Evolutionary conservation across 2,329 filamentous ascomycete genomes (phyloP), one percentile per base, ranked within the genome.

Genomic region (Trichoderma sp.): DNA sequence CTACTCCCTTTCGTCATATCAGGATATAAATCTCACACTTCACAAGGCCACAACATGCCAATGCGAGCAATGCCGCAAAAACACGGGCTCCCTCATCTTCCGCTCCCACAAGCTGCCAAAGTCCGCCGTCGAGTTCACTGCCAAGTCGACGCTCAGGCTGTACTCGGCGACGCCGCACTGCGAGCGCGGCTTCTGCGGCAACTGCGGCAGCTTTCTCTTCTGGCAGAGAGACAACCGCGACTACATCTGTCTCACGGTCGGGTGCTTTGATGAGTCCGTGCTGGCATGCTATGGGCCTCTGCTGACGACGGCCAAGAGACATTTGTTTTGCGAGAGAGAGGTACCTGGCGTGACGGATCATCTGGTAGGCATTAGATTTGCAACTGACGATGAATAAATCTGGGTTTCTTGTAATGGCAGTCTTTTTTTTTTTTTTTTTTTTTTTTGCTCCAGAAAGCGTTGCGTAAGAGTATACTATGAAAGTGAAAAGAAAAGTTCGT

Each of bases 21-120:
- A n/a, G n/a, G n/a, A 17, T 64, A 39, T 54, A 53, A 48, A 52
- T 32, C 45, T 53, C 35, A 29, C 37, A 48, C 6, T 2, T 12
- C 22, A 27, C 39, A 84, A 82, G 78, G 78, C 69, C 69, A 74
- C 75, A 54, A 84, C 81, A 7, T 87, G 84, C 73, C 84, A 87
- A 71, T 87, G 85, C 76, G 83, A 82, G 7, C 84, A 86, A 73
- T 86, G 84, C 75, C 84, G 85, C 72, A 83, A 83, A 67, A 79
- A 82, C 68, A 82, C 82, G 8, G 84, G 84, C 61, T 73, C 80
- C 4, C 78, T 87, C 64, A 75, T 85, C 71, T 78, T 80, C 69
- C 75, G 78, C 66, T 74, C 78, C 58, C 80, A 85, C 71, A 72
- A 66, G 5, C 71, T 84, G 0, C 78, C 78, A 5, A 54, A 72